These are phyloP conservation scores for Astrothelium macrocarpum DNA, from an alignment of 495 filamentous ascomycete species.

Conservation along the genomic window DNA sequence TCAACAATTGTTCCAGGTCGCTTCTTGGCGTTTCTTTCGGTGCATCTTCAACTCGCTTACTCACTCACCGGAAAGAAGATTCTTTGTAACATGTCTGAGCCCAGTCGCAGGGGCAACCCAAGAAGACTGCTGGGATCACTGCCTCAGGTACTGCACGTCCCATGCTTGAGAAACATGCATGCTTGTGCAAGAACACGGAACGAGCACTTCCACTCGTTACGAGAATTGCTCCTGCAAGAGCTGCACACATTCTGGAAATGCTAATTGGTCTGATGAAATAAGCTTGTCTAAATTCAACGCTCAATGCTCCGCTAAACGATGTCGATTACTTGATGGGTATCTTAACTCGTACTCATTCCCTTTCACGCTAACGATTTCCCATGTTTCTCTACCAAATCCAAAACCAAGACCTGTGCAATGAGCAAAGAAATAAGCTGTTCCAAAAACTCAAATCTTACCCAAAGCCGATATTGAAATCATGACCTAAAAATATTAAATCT, in stretches of 20 bases:
- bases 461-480: neutral
- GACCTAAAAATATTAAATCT: neutral
- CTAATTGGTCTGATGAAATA: neutral
- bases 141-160: neutral
- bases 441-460: neutral
- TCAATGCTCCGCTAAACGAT: neutral
- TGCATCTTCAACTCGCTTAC: neutral
- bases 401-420: neutral
- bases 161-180: neutral
- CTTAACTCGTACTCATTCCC: neutral
- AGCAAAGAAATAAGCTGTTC: neutral
- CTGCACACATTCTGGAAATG: neutral
- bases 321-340: conserved; percentile 5
- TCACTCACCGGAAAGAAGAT: neutral
- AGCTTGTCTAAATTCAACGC: neutral
- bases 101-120: neutral
- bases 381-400: neutral
- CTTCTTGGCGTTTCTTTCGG: neutral
- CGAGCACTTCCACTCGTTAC: neutral
- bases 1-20: neutral
- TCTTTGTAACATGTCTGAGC: neutral
- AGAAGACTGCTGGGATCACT: neutral
- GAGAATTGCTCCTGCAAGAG: neutral
- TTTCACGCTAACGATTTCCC: neutral
- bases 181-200: neutral